phyloP scores from a whole-genome alignment of 2,329 filamentous ascomycete species.

The Aspergillus persii region DNA sequence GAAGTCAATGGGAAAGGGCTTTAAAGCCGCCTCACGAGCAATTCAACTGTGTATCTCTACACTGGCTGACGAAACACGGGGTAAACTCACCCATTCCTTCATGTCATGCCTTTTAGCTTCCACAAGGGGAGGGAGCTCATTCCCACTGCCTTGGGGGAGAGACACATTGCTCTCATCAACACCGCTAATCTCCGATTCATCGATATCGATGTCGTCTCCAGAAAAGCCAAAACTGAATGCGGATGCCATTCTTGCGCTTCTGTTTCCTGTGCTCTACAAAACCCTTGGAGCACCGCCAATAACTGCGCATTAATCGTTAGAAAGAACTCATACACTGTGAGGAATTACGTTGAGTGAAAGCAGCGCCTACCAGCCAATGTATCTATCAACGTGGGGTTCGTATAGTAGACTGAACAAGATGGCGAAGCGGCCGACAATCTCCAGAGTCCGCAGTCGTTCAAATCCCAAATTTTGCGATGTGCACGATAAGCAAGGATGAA shows the following conservation, averaged over 20 bases:
- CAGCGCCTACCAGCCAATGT: background rate
- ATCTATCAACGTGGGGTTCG: background rate
- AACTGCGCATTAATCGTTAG: background rate
- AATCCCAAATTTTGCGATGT: background rate
- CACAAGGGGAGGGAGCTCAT: slow-evolving; percentile 31
- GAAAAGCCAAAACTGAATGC: slow-evolving; percentile 59
- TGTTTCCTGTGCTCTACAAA: background rate
- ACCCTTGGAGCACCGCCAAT: background rate
- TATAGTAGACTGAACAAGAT: background rate
- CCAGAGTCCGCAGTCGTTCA: background rate
- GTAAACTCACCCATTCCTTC: slow-evolving; percentile 48
- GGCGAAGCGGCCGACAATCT: background rate
- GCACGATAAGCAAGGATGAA: background rate
- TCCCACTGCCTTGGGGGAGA: slow-evolving; percentile 5
- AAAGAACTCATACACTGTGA: background rate
- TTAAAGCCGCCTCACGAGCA: background rate
- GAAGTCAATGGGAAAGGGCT: background rate
- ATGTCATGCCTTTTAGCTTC: slow-evolving; percentile 44
- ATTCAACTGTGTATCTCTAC: background rate
- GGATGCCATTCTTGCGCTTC: slow-evolving; percentile 24
- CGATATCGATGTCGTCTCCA: slow-evolving; percentile 57
- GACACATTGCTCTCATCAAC: slow-evolving; percentile 7
- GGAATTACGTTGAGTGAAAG: background rate
- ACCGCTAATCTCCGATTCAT: slow-evolving; percentile 32
- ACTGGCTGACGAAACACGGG: background rate